These are phyloP conservation scores for Corymbia citriodora DNA, from an alignment of 441 rosid genomes.

Conservation along the genomic window DNA sequence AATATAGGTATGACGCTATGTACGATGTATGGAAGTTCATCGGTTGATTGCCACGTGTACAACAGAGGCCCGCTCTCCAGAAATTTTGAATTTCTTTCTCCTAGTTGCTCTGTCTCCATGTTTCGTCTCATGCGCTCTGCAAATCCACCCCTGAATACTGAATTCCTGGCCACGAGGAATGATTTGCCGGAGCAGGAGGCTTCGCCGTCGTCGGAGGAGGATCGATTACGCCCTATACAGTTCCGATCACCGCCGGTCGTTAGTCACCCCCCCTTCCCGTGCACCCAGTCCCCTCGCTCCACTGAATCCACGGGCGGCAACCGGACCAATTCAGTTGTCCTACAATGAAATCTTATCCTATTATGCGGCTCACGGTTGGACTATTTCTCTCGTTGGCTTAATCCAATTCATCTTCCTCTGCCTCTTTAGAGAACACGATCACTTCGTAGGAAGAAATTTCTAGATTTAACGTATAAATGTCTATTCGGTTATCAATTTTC, in stretches of 20 bases:
- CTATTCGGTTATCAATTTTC: too few species aligned
- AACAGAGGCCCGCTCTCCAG: background rate
- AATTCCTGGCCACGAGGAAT: background rate
- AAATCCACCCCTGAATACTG: background rate
- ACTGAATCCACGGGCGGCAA: slow-evolving; percentile 33
- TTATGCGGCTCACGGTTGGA: background rate
- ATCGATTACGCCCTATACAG: background rate
- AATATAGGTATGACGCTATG: too few species aligned
- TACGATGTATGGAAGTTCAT: too few species aligned
- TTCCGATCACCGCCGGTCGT: background rate
- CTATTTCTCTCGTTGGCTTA: background rate
- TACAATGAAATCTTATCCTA: background rate
- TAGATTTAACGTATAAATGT: too few species aligned
- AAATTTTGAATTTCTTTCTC: too few species aligned
- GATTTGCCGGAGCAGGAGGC: background rate
- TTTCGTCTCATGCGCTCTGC: background rate
- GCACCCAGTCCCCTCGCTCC: slow-evolving; percentile 20
- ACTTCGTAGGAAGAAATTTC: too few species aligned
- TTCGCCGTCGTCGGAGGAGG: background rate
- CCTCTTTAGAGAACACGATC: background rate
- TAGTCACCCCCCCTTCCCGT: background rate
- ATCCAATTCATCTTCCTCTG: background rate
- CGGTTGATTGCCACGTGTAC: background rate
- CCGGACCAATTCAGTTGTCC: slow-evolving; percentile 7
- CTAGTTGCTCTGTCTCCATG: background rate